Base-by-base conservation (phyloP, 2,329 filamentous ascomycete genomes). In the Ophiobolus disseminans region DNA sequence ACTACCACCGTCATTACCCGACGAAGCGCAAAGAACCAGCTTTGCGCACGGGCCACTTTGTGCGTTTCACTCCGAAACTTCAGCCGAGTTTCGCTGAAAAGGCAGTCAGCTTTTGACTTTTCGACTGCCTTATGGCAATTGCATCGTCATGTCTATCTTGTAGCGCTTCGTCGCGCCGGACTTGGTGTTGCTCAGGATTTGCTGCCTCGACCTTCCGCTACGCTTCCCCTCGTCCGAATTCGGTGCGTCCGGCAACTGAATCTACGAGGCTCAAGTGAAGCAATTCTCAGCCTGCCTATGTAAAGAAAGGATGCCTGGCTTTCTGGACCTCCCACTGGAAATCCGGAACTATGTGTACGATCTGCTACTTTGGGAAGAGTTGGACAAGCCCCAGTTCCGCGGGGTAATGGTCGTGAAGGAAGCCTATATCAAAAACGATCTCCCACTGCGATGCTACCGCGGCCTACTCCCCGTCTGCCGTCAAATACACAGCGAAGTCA, bases 341-440 rank as follows among this genome's bases (percentile, higher is more conserved):
- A 45, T 67, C 6, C 56, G 66, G 21, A 63, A 68, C 22, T 48
- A 62, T 52, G 55, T 69, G 3, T 69, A 68, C 42, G 64, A 67
- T 19, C 17, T 60, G n/a, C 47, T 69, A 2, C 50, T 69, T 7
- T 22, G 45, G 6, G 59, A 67, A 43, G 49, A 54, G 25, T 38
- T 68, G 13, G 45, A n/a, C n/a, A n/a, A 60, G 7, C 60, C 56
- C 26, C 56, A 53, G 32, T 59, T 58, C 17, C 63, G 63, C n/a
- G 65, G 60, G 14, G 64, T 68, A 3, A 66, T 69, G 62, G 58
- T 62, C 8, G 60, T 69, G 10, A 63, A 60, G 10, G 64, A 63
- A 40, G 36, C 48, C 17, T 65, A 66, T 47, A 54, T 69, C 45
- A 65, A 62, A 48, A 54, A 61, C 21, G 59, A 68, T 16, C 32